Conservation (phyloP, 2,329 filamentous ascomycete species). For the Cytospora mali region DNA sequence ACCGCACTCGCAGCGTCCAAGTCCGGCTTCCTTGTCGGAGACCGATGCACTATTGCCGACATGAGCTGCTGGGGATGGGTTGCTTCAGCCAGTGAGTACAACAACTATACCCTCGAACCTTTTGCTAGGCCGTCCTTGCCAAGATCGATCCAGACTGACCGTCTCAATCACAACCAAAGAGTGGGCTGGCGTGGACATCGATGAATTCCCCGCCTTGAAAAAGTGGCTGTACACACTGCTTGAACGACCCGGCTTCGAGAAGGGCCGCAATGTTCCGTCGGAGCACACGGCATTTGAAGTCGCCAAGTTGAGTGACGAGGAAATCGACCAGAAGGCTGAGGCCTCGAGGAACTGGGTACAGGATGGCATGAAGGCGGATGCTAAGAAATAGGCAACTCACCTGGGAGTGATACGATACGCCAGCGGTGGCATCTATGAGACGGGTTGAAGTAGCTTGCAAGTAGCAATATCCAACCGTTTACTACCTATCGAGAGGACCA, state of each 20-base stretch:
- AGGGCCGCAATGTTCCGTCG: slow-evolving; percentile 68
- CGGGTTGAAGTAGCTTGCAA: not conserved
- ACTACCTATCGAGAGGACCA: not conserved
- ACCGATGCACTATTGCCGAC: slow-evolving; percentile 74
- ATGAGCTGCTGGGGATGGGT: slow-evolving; percentile 84
- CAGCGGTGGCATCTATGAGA: too few relatives aligned
- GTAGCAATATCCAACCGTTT: not conserved
- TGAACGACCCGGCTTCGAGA: slow-evolving; percentile 71
- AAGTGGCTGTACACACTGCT: slow-evolving; percentile 76
- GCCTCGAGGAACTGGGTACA: slow-evolving; percentile 61
- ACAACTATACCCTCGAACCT: not conserved
- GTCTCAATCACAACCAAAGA: slow-evolving; percentile 40
- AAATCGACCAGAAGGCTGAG: slow-evolving; percentile 55
- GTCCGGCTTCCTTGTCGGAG: slow-evolving; percentile 65
- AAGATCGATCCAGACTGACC: not conserved
- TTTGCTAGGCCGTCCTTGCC: not conserved
- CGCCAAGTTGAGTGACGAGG: slow-evolving; percentile 41
- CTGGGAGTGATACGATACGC: too few relatives aligned
- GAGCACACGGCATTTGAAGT: slow-evolving; percentile 58
- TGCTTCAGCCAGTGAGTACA: slow-evolving; percentile 49
- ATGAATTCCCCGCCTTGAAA: slow-evolving; percentile 75
- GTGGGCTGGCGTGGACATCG: slow-evolving; percentile 69
- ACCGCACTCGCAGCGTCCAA: slow-evolving; percentile 63
- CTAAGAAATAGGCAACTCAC: slow-evolving; percentile 43
- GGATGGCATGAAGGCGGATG: slow-evolving; percentile 64